A percentile compares a stretch with the other conserved stretches of the same genome.
Conservation (phyloP, 139 green algal genomes). For the Astrephomene gubernaculifera region DNA sequence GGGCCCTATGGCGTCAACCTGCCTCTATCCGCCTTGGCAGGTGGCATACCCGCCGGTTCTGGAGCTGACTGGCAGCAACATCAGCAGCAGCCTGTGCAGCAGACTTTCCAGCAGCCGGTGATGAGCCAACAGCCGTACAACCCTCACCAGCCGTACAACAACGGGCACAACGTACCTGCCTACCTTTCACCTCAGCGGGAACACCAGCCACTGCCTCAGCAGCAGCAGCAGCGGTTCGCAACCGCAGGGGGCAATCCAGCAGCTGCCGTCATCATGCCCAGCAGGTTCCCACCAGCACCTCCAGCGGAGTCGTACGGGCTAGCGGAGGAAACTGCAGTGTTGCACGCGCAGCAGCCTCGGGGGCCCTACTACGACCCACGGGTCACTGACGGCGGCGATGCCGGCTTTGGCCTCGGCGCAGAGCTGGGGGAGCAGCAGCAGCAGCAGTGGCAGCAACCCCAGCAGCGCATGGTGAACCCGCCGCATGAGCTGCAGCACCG, state of each 20-base stretch:
- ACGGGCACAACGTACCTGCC: background rate
- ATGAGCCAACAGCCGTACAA: background rate
- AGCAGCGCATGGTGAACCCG: background rate
- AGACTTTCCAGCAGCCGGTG: background rate
- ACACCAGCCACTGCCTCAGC: background rate
- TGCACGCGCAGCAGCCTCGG: too few relatives aligned
- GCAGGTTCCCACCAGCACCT: background rate
- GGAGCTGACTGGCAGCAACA: too few relatives aligned
- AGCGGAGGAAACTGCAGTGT: too few relatives aligned
- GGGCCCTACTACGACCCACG: background rate
- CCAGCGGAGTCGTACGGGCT: too few relatives aligned
- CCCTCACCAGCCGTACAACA: background rate
- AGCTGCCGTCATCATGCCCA: background rate
- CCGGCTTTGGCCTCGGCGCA: background rate
- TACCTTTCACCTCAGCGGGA: background rate
- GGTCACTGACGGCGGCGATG: background rate
- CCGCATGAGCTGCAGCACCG: background rate
- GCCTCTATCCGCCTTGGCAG: background rate
- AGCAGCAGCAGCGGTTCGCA: background rate
- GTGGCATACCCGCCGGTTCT: background rate
- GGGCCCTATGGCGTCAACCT: constrained; percentile 9
- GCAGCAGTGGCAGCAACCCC: background rate
- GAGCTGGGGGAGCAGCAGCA: background rate
- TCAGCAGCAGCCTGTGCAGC: too few relatives aligned
- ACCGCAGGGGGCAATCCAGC: background rate